Percentiles rank a stretch among this genome's conserved stretches.
phyloP scores from a whole-genome alignment of 2,329 filamentous ascomycete species.

The Cordyceps javanica region DNA sequence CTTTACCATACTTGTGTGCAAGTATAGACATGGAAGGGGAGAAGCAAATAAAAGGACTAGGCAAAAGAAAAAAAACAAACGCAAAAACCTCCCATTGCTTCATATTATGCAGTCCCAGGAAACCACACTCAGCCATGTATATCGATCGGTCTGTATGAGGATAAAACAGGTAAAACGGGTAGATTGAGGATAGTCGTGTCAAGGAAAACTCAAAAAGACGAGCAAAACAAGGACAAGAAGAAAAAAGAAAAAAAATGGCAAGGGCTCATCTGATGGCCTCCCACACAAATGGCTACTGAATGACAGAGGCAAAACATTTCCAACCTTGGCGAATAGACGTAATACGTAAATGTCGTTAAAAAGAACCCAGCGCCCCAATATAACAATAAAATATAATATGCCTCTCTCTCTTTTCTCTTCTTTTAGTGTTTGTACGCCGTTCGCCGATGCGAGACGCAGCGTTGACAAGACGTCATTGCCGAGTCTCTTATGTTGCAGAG shows the following conservation, averaged over 20 bases:
- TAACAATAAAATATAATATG: conserved; percentile 19
- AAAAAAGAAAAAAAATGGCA: background rate
- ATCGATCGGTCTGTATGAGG: background rate
- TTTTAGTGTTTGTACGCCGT: conserved; percentile 32
- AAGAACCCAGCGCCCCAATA: conserved; percentile 30
- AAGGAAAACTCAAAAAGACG: background rate
- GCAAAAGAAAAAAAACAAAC: background rate
- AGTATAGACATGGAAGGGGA: conserved; percentile 2
- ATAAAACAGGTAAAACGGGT: background rate
- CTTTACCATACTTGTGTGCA: conserved; percentile 5
- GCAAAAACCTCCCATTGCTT: conserved; percentile 1
- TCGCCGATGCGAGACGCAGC: conserved; percentile 31
- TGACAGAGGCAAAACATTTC: conserved; percentile 1
- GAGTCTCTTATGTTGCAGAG: conserved; percentile 9
- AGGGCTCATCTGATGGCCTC: background rate
- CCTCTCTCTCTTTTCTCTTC: conserved; percentile 22
- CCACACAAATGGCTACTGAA: conserved; percentile 2
- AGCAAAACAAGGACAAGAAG: conserved; percentile 9
- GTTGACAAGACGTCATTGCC: conserved; percentile 22
- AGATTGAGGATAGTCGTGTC: background rate
- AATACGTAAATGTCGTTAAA: conserved; percentile 28
- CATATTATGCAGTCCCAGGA: conserved; percentile 2
- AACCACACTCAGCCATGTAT: conserved; percentile 1
- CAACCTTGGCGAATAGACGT: conserved; percentile 14
- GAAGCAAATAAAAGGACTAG: background rate